phyloP scores from a whole-genome alignment of 306 rosid genomes.

The Vigna unguiculata region DNA sequence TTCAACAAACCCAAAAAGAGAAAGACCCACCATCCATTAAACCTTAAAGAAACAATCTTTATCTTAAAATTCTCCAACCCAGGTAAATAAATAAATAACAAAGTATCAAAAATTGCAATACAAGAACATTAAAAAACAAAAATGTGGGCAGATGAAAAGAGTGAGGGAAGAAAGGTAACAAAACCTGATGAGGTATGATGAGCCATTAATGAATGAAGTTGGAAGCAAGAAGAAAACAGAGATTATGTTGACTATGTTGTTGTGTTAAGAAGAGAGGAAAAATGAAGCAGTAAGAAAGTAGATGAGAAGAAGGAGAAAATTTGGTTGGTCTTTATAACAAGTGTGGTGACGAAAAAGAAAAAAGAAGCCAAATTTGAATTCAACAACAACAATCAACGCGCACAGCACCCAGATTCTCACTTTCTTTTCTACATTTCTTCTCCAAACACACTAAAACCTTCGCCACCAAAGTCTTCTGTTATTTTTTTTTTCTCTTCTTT shows the following conservation, averaged over 20 bases:
- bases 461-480: background rate
- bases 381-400: constrained; percentile 34
- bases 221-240: constrained; percentile 49
- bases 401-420: constrained; percentile 31
- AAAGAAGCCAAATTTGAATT: background rate
- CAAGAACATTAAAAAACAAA: constrained; percentile 6
- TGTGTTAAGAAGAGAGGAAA: background rate
- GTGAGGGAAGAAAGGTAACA: constrained; percentile 42
- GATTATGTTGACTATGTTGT: constrained; percentile 16
- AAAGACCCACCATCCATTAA: constrained; percentile 25
- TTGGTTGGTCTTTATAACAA: constrained; percentile 40
- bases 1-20: constrained; percentile 27
- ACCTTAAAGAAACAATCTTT: constrained; percentile 53
- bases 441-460: constrained; percentile 11
- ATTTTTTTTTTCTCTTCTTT: background rate
- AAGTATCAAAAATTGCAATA: background rate
- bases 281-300: constrained; percentile 23
- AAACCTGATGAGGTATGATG: constrained; percentile 60
- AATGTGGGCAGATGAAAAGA: constrained; percentile 8
- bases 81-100: constrained; percentile 1
- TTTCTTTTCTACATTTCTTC: constrained; percentile 25
- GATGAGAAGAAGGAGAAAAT: constrained; percentile 49
- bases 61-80: constrained; percentile 40
- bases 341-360: background rate
- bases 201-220: constrained; percentile 55